Evolutionary conservation across 306 rosid species (phyloP), one percentile per base, ranked within the genome.

Genomic region (Quercus suber): DNA sequence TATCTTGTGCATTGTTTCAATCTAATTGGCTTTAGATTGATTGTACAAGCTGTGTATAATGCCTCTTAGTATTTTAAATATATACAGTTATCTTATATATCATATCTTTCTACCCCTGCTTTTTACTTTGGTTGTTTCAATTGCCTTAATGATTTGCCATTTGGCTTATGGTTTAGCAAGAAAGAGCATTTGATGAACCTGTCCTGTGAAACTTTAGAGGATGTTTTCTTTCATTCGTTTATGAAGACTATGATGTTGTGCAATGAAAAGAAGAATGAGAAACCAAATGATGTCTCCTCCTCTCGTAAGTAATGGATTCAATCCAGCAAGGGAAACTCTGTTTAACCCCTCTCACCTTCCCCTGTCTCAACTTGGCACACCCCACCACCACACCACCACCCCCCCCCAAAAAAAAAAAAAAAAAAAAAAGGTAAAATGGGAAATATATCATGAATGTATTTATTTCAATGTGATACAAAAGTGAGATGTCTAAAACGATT

Each of bases 211-310:
- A 59, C 65, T 11, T 59, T 59, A 23, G 28, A 65, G 23, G 71
- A 51, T 81, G 35, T 20, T 71, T 5, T 45, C 72, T 37, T 30
- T 71, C 45, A 82, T 78, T 63, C 77, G 25, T 78, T 51, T 19
- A 20, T 25, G 37, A 52, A 64, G 59, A 69, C 70, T 19, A 15
- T 67, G 71, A 67, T 67, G 49, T 67, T 67, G 71, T 33, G 35
- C 43, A 18, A 30, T 67, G 25, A 19, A 18, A 49, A 31, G 23
- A 33, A 67, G 11, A 19, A 67, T 12, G 5, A 45, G 51, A 31
- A 67, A 33, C 4, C 25, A 67, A 31, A 33, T 17, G 70, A 5
- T 9, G 17, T 64, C 30, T 9, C 53, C 53, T 58, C 64, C 64
- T 30, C 31, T 19, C 3, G 4, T 31, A 17, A 31, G 23, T 65